Evolutionary conservation across 2,329 filamentous ascomycete genomes (phyloP).

Genomic region (Metarhizium humberi): DNA sequence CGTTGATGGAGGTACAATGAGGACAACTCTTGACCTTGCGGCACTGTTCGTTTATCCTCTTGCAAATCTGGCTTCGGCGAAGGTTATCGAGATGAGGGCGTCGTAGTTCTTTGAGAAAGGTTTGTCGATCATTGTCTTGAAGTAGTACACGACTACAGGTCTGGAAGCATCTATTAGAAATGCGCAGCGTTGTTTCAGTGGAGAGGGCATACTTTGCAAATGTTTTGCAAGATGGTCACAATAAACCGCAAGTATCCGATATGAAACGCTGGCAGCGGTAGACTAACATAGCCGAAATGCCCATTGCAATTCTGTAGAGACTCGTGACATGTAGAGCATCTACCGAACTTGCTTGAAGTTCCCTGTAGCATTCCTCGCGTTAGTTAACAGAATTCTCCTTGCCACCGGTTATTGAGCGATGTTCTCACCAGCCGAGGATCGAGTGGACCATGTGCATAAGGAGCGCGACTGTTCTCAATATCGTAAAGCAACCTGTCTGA

Average conservation of each 20-base stretch:
- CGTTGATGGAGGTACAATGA: conserved; percentile 73
- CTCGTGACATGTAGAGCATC: conserved; percentile 62
- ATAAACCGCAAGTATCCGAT: conserved; percentile 93
- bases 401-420: not conserved
- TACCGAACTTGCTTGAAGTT: conserved; percentile 54
- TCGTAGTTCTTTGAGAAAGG: conserved; percentile 69
- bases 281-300: conserved; percentile 86
- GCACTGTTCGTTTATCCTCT: conserved; percentile 81
- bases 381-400: not conserved
- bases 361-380: conserved; percentile 24
- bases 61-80: conserved; percentile 68
- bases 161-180: not conserved
- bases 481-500: conserved; percentile 90
- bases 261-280: conserved; percentile 90
- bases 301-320: conserved; percentile 76
- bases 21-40: conserved; percentile 79
- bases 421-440: conserved; percentile 62
- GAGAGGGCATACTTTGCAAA: conserved; percentile 59
- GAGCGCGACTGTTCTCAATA: conserved; percentile 64
- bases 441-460: conserved; percentile 74
- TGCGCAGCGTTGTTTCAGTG: not conserved
- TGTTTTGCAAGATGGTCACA: conserved; percentile 82
- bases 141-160: conserved; percentile 51
- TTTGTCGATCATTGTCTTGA: conserved; percentile 65
- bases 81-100: conserved; percentile 79